These are phyloP conservation scores for Albizia julibrissin DNA, from an alignment of 306 rosid genomes.

Conservation along the genomic window DNA sequence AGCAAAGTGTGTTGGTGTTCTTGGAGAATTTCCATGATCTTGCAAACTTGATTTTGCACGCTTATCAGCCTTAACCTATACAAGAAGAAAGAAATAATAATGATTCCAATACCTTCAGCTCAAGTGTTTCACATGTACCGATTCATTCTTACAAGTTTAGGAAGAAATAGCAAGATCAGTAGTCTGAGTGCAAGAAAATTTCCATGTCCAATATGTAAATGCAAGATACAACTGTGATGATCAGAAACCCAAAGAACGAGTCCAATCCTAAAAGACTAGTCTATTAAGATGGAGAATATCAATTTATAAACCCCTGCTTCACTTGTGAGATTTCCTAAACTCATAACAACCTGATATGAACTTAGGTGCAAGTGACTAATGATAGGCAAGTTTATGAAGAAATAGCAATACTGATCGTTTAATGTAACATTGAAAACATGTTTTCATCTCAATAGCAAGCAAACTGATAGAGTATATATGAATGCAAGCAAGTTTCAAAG, in stretches of 20 bases:
- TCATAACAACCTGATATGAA: not conserved
- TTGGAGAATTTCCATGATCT: slow-evolving; percentile 64
- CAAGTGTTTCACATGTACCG: not conserved
- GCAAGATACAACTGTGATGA: not conserved
- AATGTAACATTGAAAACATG: not conserved
- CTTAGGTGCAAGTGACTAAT: not conserved
- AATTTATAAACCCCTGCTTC: too few relatives aligned
- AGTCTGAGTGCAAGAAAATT: not conserved
- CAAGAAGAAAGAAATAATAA: slow-evolving; percentile 28
- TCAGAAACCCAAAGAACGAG: too few relatives aligned
- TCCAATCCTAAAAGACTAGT: too few relatives aligned
- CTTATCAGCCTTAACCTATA: slow-evolving; percentile 89
- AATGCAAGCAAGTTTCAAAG: not conserved
- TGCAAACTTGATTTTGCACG: slow-evolving; percentile 51
- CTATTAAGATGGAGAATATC: too few relatives aligned
- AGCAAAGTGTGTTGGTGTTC: slow-evolving; percentile 58
- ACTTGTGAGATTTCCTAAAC: too few relatives aligned
- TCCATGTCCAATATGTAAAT: not conserved
- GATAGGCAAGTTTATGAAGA: not conserved
- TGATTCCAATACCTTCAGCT: not conserved
- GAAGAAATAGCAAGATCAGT: not conserved
- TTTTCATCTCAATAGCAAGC: not conserved
- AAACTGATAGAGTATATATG: not conserved
- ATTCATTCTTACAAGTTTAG: not conserved
- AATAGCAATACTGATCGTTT: not conserved